Conservation (phyloP, 1,284 basidiomycete genomes). For the Ustanciosporium gigantosporum region DNA sequence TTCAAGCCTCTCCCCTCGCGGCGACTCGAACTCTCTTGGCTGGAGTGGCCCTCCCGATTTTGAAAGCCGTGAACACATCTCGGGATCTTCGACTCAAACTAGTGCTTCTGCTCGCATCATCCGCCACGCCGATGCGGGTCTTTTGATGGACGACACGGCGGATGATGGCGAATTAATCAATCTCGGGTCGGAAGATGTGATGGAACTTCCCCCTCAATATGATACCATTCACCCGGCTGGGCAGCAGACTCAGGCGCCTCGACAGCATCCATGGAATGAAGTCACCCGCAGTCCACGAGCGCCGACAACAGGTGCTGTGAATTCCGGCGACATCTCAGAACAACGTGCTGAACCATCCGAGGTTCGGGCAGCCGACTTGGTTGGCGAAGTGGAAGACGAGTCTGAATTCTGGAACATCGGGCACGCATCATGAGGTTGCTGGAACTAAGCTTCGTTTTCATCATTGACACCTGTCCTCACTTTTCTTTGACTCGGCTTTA, state of each 20-base stretch:
- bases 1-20: no score
- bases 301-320: not conserved
- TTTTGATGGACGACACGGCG: slow-evolving; percentile 45
- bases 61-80: no score
- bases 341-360: slow-evolving; percentile 6
- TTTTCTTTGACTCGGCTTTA: no score
- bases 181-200: slow-evolving; percentile 9
- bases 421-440: no score
- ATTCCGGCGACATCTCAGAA: slow-evolving; percentile 29
- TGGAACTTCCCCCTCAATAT: slow-evolving; percentile 51
- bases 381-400: slow-evolving; percentile 32
- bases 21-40: no score
- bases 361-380: slow-evolving; percentile 30
- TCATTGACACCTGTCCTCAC: no score
- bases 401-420: slow-evolving; percentile 28
- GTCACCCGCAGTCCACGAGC: no score
- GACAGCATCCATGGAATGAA: not conserved
- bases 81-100: not conserved
- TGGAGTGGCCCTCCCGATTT: no score
- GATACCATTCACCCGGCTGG: slow-evolving; percentile 28
- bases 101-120: slow-evolving; percentile 15
- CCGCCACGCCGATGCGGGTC: slow-evolving; percentile 44
- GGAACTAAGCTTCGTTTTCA: no score
- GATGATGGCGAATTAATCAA: slow-evolving; percentile 35
- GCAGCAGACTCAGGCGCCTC: not conserved